These are phyloP conservation scores for Nigrospora osmanthi DNA, from an alignment of 2,329 filamentous ascomycete genomes.

Conservation along the genomic window DNA sequence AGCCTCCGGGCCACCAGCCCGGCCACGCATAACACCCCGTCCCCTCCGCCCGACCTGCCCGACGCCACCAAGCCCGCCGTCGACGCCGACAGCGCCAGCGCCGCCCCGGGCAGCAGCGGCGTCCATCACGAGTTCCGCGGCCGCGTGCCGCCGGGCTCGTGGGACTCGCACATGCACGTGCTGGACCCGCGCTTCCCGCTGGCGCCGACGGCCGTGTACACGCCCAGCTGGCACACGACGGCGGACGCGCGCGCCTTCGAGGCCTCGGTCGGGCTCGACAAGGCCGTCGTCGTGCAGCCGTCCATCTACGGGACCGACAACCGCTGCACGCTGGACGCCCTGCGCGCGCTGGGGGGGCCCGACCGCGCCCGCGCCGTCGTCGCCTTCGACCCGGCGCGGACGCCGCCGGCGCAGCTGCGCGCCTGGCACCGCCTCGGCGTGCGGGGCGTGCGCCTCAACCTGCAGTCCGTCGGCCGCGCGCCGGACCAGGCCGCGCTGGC, in stretches of 20 bases:
- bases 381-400: constrained; percentile 45
- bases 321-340: constrained; percentile 45
- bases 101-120: too few relatives aligned
- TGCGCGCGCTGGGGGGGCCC: constrained; percentile 41
- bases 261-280: constrained; percentile 38
- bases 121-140: not conserved
- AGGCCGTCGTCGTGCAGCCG: constrained; percentile 53
- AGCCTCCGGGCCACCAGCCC: too few relatives aligned
- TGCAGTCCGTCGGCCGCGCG: constrained; percentile 42
- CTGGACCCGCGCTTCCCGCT: constrained; percentile 47
- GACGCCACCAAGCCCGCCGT: too few relatives aligned
- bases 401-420: not conserved
- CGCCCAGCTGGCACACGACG: constrained; percentile 37
- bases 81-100: too few relatives aligned
- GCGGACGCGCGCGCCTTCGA: constrained; percentile 44
- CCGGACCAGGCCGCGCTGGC: constrained; percentile 26
- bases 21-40: too few relatives aligned
- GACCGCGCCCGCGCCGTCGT: constrained; percentile 46
- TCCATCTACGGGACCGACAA: constrained; percentile 57
- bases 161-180: constrained; percentile 60
- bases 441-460: constrained; percentile 50
- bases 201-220: constrained; percentile 39
- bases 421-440: constrained; percentile 34
- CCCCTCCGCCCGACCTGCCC: too few relatives aligned
- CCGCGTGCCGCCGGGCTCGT: constrained; percentile 34